Percentiles rank a stretch among this genome's conserved stretches.
phyloP scores from a whole-genome alignment of 805 yeast species.

The Starmerella davenportii region DNA sequence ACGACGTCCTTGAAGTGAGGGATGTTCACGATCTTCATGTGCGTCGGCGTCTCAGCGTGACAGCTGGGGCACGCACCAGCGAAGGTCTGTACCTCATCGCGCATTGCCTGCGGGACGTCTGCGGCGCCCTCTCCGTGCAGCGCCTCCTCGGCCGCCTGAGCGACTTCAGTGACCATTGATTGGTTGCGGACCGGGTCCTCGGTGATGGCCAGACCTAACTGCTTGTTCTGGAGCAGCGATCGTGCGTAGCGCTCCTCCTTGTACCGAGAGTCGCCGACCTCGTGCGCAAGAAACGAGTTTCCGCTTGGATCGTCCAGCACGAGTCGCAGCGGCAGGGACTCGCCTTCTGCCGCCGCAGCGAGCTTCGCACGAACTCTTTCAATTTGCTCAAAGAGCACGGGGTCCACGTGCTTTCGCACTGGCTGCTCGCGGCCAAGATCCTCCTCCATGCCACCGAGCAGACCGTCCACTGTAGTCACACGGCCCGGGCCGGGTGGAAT shows the following conservation, averaged over 20 bases:
- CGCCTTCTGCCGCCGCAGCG: slow-evolving; percentile 42
- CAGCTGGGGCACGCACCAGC: slow-evolving; percentile 87
- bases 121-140: slow-evolving; percentile 30
- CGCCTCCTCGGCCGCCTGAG: slow-evolving; percentile 17
- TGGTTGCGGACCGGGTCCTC: slow-evolving; percentile 29
- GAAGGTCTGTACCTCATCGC: slow-evolving; percentile 85
- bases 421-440: slow-evolving; percentile 72
- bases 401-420: slow-evolving; percentile 53
- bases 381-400: slow-evolving; percentile 59
- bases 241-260: slow-evolving; percentile 63
- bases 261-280: slow-evolving; percentile 55
- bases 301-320: slow-evolving; percentile 87
- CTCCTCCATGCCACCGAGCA: slow-evolving; percentile 62
- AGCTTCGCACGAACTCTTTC: slow-evolving; percentile 47
- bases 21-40: slow-evolving; percentile 89
- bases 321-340: slow-evolving; percentile 59
- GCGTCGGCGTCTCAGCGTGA: slow-evolving; percentile 64
- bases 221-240: slow-evolving; percentile 73
- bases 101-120: slow-evolving; percentile 65
- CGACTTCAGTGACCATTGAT: slow-evolving; percentile 18
- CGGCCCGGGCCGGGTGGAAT: slow-evolving; percentile 93
- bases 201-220: slow-evolving; percentile 41
- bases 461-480: slow-evolving; percentile 80
- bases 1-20: slow-evolving; percentile 97
- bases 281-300: slow-evolving; percentile 76